These are phyloP conservation scores for Bathelium albidoporum DNA, from an alignment of 495 filamentous ascomycete species.

Conservation along the genomic window DNA sequence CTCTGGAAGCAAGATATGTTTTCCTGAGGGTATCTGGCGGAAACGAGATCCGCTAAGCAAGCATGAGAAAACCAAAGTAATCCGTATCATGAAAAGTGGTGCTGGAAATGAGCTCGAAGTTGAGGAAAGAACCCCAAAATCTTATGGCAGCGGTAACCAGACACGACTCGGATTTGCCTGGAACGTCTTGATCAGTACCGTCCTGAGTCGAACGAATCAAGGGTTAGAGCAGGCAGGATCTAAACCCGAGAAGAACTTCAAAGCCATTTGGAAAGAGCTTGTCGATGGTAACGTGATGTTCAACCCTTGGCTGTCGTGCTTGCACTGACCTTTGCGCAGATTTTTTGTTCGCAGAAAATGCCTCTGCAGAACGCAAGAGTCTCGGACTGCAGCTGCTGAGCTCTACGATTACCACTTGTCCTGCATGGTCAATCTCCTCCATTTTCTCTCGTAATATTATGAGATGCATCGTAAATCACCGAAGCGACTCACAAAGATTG, in stretches of 20 bases:
- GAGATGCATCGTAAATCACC: slow-evolving; percentile 76
- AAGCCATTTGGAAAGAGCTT: slow-evolving; percentile 76
- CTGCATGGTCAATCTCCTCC: slow-evolving; percentile 36
- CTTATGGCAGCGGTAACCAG: slow-evolving; percentile 53
- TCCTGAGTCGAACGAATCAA: slow-evolving; percentile 27
- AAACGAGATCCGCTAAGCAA: slow-evolving; percentile 57
- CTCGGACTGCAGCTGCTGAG: slow-evolving; percentile 81
- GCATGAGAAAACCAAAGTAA: slow-evolving; percentile 51
- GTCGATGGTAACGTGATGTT: slow-evolving; percentile 60
- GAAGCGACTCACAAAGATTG: slow-evolving; percentile 72
- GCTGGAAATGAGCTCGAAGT: slow-evolving; percentile 40
- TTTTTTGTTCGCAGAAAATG: slow-evolving; percentile 64
- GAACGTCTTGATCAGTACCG: slow-evolving; percentile 53
- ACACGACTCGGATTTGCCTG: slow-evolving; percentile 81
- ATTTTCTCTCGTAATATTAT: slow-evolving; percentile 78
- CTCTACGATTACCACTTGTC: slow-evolving; percentile 49
- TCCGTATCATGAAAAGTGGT: slow-evolving; percentile 70
- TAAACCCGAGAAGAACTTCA: slow-evolving; percentile 41
- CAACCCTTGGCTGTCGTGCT: background rate
- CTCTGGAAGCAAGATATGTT: slow-evolving; percentile 53
- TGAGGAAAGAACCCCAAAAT: slow-evolving; percentile 34
- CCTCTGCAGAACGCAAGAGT: slow-evolving; percentile 80
- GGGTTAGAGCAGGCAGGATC: slow-evolving; percentile 25
- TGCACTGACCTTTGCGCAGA: slow-evolving; percentile 38
- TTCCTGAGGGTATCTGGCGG: slow-evolving; percentile 61